Base-by-base conservation (phyloP, 1,284 basidiomycete genomes). In the Phellinidium pouzarii region DNA sequence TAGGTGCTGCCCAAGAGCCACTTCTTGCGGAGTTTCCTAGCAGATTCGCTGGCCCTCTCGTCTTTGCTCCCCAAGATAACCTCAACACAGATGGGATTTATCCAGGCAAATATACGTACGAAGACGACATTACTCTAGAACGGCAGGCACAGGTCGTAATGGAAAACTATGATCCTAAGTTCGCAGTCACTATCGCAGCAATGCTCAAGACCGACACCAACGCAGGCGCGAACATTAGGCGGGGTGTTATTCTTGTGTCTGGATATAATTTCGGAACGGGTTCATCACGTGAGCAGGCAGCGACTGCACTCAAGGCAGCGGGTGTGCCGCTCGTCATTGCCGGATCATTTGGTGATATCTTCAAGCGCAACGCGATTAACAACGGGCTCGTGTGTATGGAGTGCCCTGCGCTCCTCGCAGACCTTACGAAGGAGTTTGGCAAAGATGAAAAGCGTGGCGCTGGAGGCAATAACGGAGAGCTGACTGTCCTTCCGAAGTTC, bases 251-350 rank as follows among this genome's bases (percentile, higher is more conserved):
- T 50, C 79, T 99, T 22, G 84, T 96, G 11, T 83, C 92, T 1
- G 95, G 96, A 9, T 98, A 93, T 76, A 99, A 99, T 75, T 99
- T 99, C 66, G 95, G 95, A 59, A 99, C 96, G 0, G 96, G 95
- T 6, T 96, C 93, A 0, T 97, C 94, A n/a, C 85, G 95, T 47
- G 95, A 99, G 70, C 95, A 99, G 68, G 95, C 95, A 1, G 96
- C 96, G 12, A 99, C 95, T 0, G 95, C 95, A 1, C 84, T 99
- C 60, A 94, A 95, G 67, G 82, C 94, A 22, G 90, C 95, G 0
- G 94, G 95, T 7, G 75, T 99, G 7, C 93, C 94, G 0, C 75
- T 97, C 47, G 94, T 99, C 50, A 80, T 99, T 55, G 93, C 93
- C 25, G 96, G 94, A 42, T 94, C 91, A 26, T 99, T 99, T 64